Conservation (phyloP, 2,329 filamentous ascomycete genomes). For the Colletotrichum scovillei region DNA sequence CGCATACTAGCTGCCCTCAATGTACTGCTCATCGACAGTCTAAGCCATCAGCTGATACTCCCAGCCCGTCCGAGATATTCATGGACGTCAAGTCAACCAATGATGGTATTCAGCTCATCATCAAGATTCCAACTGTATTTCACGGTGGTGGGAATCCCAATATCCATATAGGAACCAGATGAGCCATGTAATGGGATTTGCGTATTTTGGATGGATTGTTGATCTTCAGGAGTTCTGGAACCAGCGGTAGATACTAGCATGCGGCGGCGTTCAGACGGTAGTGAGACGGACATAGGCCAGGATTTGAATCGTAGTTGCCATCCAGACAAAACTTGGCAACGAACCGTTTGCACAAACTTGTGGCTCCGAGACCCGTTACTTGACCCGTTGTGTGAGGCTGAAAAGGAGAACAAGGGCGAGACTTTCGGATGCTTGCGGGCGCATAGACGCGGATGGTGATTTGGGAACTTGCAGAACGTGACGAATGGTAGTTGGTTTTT, state of each 20-base stretch:
- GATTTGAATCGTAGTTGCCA: slow-evolving; percentile 8
- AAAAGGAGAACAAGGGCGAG: slow-evolving; percentile 13
- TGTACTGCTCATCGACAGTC: slow-evolving; percentile 20
- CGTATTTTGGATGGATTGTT: background rate
- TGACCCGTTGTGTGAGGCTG: slow-evolving; percentile 26
- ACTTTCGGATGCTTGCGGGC: slow-evolving; percentile 7
- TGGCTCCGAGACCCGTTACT: slow-evolving; percentile 3
- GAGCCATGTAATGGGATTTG: slow-evolving; percentile 5
- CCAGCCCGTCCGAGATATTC: slow-evolving; percentile 64
- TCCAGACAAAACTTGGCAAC: slow-evolving; percentile 2
- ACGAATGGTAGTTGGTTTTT: slow-evolving; percentile 20
- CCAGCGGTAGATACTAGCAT: slow-evolving; percentile 22
- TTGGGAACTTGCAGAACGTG: slow-evolving; percentile 6
- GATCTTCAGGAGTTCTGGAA: slow-evolving; percentile 29
- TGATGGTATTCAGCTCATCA: slow-evolving; percentile 67
- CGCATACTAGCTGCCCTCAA: slow-evolving; percentile 41
- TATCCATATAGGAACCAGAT: slow-evolving; percentile 43
- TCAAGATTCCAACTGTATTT: slow-evolving; percentile 68
- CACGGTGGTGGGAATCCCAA: slow-evolving; percentile 48
- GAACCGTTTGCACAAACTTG: slow-evolving; percentile 12
- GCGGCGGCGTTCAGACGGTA: slow-evolving; percentile 35
- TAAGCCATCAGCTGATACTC: slow-evolving; percentile 49
- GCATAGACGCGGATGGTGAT: slow-evolving; percentile 19
- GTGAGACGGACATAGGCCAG: slow-evolving; percentile 11
- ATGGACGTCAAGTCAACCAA: slow-evolving; percentile 68